Evolutionary conservation across 2,329 filamentous ascomycete species (phyloP).

Genomic region (Paracorniculantispora psalliotae): DNA sequence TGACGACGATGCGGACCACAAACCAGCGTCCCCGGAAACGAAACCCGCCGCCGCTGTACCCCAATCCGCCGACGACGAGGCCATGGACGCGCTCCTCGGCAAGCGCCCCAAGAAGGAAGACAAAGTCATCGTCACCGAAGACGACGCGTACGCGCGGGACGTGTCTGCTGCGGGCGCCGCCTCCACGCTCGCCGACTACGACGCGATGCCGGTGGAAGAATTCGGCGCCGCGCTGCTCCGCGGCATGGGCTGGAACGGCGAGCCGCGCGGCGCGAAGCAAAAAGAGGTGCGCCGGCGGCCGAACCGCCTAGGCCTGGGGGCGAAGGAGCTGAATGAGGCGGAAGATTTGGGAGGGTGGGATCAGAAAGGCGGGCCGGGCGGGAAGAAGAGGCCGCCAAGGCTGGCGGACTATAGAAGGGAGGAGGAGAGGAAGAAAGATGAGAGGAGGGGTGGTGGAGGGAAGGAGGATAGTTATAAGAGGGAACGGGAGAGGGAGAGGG

Average conservation of each 20-base stretch:
- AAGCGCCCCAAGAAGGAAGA: constrained; percentile 40
- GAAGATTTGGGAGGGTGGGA: constrained; percentile 79
- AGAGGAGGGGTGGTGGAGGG: constrained; percentile 35
- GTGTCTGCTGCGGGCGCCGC: constrained; percentile 67
- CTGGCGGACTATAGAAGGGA: constrained; percentile 47
- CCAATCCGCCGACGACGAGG: constrained; percentile 43
- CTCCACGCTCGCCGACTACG: constrained; percentile 78
- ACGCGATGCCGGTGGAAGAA: constrained; percentile 84
- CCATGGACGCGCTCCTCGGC: constrained; percentile 62
- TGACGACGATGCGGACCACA: background rate
- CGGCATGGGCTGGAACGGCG: constrained; percentile 91
- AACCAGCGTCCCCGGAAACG: too few species aligned
- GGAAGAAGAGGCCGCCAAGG: constrained; percentile 34
- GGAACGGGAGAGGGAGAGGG: constrained; percentile 40
- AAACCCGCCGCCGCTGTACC: constrained; percentile 9
- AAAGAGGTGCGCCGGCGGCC: constrained; percentile 68
- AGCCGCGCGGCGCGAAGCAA: constrained; percentile 45
- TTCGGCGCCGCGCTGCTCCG: constrained; percentile 87
- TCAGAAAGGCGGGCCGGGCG: constrained; percentile 45
- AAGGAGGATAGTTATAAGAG: constrained; percentile 44
- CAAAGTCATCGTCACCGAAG: constrained; percentile 55
- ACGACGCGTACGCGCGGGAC: constrained; percentile 66
- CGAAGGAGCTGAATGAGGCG: constrained; percentile 68
- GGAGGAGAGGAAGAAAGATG: constrained; percentile 41
- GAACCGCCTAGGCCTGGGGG: constrained; percentile 81